Base-by-base conservation (phyloP, 805 yeast species). In the Monosporozyma siamensis region DNA sequence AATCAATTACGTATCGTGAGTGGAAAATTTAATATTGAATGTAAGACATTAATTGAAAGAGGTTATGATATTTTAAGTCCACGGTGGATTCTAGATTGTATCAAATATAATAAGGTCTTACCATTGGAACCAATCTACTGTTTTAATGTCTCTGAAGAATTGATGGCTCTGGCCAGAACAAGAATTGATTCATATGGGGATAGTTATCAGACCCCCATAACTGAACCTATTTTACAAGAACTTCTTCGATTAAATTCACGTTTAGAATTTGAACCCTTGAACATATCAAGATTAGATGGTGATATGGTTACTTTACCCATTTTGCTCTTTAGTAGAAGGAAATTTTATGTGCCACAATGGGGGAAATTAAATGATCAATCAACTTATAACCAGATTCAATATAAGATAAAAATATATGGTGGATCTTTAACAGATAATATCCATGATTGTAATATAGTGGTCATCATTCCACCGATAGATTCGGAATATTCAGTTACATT, bases 1-100 rank as follows among this genome's bases (percentile, higher is more conserved):
- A 51, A 42, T 12, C 48, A 38, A 2, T 50, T 45, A 4, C 47
- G 65, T 53, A 41, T 64, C 49, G 56, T 75, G 15, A 66, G 74
- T 14, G 69, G 64, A 24, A 66, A 55, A 43, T 42, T 51, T 10
- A 71, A 75, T 0, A 47, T 58, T 3, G 69, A 68, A 39, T 70
- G 74, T 3, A 52, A 48, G 2, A 58, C 59, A 1, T 45, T 74
- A n/a, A 49, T 56, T 9, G 58, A 64, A n/a, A 44, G 58, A 14
- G 82, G 82, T 0, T 74, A 70, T 50, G 84, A 80, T 52, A 66
- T 90, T 0, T 55, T 87, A 6, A 69, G 62, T 40, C 87, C 94
- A 1, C 57, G 63, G 24, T 90, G 95, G 95, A 56, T 86, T 5
- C 66, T 77, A 36, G 89, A 84, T 49, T 78, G 92, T 50, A 39